Evolutionary conservation across 73 alveolate species (phyloP), one percentile per base, ranked within the genome.

Genomic region (Symbiodinium pilosum): DNA sequence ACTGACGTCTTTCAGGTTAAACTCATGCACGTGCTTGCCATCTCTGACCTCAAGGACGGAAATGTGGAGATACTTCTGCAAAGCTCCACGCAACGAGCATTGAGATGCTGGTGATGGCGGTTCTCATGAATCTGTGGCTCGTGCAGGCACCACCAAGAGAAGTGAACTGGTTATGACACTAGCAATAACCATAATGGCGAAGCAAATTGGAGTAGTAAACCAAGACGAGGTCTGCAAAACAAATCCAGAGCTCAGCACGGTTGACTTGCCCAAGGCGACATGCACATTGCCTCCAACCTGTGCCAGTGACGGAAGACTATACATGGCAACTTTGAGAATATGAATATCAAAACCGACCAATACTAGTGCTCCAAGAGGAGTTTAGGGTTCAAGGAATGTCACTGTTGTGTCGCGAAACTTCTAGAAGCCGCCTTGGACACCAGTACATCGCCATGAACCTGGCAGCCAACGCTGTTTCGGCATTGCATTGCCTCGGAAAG

Each of bases 1-100:
- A n/a, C 84, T 75, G 59, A 93, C 98, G 34, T 93, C 98, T 73
- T 91, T 91, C 30, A 91, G 77, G 40, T 91, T 91, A 75, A 91
- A 92, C 98, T 92, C 98, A 68, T 92, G 98, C 85, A 92, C 98
- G 69, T 92, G 98, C 84, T 92, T 92, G 40, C 98, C 98, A 32
- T 92, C 98, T 20, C 98, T 52, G 42, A 92, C 87, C 94, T 87
- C 34, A 43, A 24, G 47, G 26, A 64, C 84, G 34, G 24, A 54
- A 54, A 6, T 54, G 73, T n/a, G n/a, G n/a, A n/a, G 73, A 12
- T 54, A 24, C 68, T 51, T 16, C 24, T 54, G 73, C 68, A 51
- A 51, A 16, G 28, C 21, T 51, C 21, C 28, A 51, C 28, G 68
- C 68, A 51, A 51, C 2, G 4, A 16, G 34, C 1, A 6, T 1